Evolutionary conservation across 768 basidiomycete species (phyloP), one percentile per base, ranked within the genome.

Genomic region (Rhizopogon salebrosus): DNA sequence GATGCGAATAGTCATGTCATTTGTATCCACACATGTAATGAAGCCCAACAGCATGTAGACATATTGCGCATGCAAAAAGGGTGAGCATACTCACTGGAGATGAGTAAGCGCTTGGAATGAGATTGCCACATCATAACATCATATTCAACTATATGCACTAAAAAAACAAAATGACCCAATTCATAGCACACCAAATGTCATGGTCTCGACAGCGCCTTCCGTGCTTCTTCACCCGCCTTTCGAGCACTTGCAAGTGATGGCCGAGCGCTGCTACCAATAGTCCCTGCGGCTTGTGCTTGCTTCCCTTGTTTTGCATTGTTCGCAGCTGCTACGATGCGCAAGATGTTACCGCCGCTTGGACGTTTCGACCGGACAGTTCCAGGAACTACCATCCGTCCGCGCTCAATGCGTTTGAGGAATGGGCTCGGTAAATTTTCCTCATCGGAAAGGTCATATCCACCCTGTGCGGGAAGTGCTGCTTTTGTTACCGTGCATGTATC

Each of bases 371-470:
- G 60, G 20, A 63, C 35, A 18, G 50, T 51, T 22, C 51, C 62
- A 4, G 54, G 55, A 41, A 27, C 49, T 23, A 27, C 50, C n/a
- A 41, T 23, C 45, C 60, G 60, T 36, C 73, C 75, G 23, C 72
- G 67, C 27, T 83, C 82, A 4, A 55, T 67, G 46, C 80, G 75
- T 62, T 85, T 87, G 39, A 92, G 64, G 69, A 92, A 92, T 5
- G 90, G 91, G 62, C 87, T 89, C 0, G 90, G 91, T 0, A 92
- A 75, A 64, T 91, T 92, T 65, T 90, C 89, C 63, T 90, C 90
- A 62, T 92, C 89, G 0, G 75, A 74, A 9, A 86, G 60, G 64
- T 91, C 84, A 60, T 90, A 92, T 53, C 77, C 70, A 3, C 82
- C 73, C 3, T 77, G 66, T 0, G 22, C 26, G 3, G 59, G 54